These are phyloP conservation scores for Salisapilia sapeloensis DNA, from an alignment of 352 stramenopile genomes.

Conservation along the genomic window DNA sequence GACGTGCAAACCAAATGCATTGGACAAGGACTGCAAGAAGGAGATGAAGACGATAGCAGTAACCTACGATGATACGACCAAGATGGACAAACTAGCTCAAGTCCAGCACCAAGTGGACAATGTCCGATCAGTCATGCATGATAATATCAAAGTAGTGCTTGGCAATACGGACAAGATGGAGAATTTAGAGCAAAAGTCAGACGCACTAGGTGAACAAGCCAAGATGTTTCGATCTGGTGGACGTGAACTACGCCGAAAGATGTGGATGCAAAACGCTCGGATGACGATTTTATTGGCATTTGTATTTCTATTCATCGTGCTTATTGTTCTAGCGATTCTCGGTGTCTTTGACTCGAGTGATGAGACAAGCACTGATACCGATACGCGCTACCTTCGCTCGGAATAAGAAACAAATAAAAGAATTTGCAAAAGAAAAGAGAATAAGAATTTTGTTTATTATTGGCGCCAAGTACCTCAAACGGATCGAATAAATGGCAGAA, in stretches of 20 bases:
- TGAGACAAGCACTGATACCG: too few species aligned
- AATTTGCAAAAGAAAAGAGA: neutral
- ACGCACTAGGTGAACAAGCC: slow-evolving; percentile 73
- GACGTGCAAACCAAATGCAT: slow-evolving; percentile 49
- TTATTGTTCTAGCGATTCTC: slow-evolving; percentile 55
- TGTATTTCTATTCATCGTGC: slow-evolving; percentile 44
- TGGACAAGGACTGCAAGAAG: slow-evolving; percentile 69
- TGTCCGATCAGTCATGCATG: slow-evolving; percentile 75
- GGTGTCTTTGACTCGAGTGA: slow-evolving; percentile 59
- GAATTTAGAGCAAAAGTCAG: slow-evolving; percentile 74
- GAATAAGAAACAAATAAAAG: neutral
- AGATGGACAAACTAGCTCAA: slow-evolving; percentile 75
- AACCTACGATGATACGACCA: slow-evolving; percentile 74
- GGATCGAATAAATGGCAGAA: slow-evolving; percentile 1
- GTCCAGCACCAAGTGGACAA: slow-evolving; percentile 69
- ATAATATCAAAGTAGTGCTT: slow-evolving; percentile 77
- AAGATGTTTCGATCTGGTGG: slow-evolving; percentile 77
- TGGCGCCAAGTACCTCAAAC: too few species aligned
- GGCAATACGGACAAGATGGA: slow-evolving; percentile 83
- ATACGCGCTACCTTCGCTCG: too few species aligned
- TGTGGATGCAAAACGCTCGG: slow-evolving; percentile 81
- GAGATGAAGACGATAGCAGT: slow-evolving; percentile 30
- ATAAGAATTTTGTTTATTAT: too few species aligned
- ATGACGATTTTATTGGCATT: slow-evolving; percentile 48
- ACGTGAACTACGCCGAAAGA: slow-evolving; percentile 52